phyloP scores from a whole-genome alignment of 352 stramenopile genomes.

The Phytophthora europaea region DNA sequence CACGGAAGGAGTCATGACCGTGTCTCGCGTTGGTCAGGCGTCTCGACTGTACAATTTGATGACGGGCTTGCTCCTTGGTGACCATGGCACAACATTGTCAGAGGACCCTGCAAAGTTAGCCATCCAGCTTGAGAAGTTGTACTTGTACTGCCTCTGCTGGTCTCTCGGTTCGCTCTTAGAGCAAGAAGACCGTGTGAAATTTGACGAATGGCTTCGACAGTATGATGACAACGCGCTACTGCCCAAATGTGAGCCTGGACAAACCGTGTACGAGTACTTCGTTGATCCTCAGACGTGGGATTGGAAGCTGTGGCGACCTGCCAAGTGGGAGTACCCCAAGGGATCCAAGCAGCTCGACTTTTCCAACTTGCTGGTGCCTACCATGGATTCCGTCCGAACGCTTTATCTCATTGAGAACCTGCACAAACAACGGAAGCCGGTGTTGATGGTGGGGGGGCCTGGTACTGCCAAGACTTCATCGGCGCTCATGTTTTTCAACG shows the following conservation, averaged over 20 bases:
- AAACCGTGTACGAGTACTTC: constrained; percentile 96
- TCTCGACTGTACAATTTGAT: constrained; percentile 89
- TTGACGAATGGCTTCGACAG: constrained; percentile 96
- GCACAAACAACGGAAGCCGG: constrained; percentile 95
- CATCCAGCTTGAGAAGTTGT: constrained; percentile 96
- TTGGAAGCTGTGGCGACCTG: constrained; percentile 97
- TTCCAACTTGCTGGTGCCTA: constrained; percentile 98
- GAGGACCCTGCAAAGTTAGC: constrained; percentile 77
- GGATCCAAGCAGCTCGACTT: constrained; percentile 96
- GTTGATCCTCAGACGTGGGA: constrained; percentile 93
- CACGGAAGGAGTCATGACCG: constrained; percentile 94
- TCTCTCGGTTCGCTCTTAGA: constrained; percentile 97
- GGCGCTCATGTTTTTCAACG: constrained; percentile 98
- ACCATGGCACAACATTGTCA: constrained; percentile 71
- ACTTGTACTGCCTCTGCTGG: constrained; percentile 98
- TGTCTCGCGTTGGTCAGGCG: constrained; percentile 93
- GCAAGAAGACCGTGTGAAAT: constrained; percentile 96
- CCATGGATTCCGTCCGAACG: constrained; percentile 98
- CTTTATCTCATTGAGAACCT: constrained; percentile 93
- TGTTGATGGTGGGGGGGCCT: constrained; percentile 97
- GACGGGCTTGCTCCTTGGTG: constrained; percentile 91
- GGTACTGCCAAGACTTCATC: constrained; percentile 99
- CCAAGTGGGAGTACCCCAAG: constrained; percentile 96
- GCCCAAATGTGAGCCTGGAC: constrained; percentile 89
- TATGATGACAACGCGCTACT: constrained; percentile 94